phyloP scores from a whole-genome alignment of 225 moss, liverwort and hornwort genomes.

The Bryum argenteum region DNA sequence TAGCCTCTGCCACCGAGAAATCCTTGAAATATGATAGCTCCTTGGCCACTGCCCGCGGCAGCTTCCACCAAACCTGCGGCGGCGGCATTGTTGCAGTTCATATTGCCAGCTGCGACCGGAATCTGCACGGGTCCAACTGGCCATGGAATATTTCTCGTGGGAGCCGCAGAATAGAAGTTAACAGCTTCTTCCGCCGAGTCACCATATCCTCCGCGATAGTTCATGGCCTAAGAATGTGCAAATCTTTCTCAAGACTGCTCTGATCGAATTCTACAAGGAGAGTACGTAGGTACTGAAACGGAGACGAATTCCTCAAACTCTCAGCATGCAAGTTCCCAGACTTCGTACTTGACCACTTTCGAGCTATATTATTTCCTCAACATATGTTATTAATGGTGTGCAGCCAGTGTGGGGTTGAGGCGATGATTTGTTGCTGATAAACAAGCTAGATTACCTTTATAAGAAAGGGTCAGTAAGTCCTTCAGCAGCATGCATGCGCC shows the following conservation, averaged over 20 bases:
- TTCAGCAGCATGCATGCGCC: background rate
- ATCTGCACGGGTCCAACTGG: conserved; percentile 25
- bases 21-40: conserved; percentile 46
- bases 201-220: conserved; percentile 49
- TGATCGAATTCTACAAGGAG: background rate
- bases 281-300: background rate
- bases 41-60: conserved; percentile 28
- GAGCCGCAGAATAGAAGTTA: conserved; percentile 29
- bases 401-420: background rate
- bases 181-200: conserved; percentile 51
- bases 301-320: background rate
- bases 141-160: conserved; percentile 39
- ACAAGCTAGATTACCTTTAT: conserved; percentile 11
- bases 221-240: conserved; percentile 30
- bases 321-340: no score
- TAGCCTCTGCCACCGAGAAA: conserved; percentile 47
- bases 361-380: background rate
- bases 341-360: background rate
- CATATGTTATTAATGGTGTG: background rate
- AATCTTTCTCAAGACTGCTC: background rate
- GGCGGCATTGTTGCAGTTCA: conserved; percentile 17
- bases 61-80: conserved; percentile 18
- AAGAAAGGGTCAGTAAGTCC: background rate
- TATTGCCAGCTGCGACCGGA: conserved; percentile 18
- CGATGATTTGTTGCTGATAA: background rate